Evolutionary conservation across 2,329 filamentous ascomycete species (phyloP).

Genomic region (Pseudomassariella vexata): DNA sequence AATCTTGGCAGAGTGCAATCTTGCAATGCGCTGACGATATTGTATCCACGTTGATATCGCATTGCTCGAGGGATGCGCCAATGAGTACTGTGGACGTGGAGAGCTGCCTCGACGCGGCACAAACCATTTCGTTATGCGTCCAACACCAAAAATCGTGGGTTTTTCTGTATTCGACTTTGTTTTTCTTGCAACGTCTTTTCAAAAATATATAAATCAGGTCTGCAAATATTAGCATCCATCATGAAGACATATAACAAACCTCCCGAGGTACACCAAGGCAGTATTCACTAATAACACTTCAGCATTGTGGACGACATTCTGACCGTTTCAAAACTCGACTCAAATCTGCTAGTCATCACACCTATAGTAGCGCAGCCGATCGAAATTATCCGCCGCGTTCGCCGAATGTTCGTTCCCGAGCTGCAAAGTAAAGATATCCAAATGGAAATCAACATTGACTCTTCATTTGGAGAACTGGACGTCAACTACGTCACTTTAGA

Average conservation of each 20-base stretch:
- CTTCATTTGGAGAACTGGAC: conserved; percentile 39
- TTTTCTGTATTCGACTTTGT: too few relatives aligned
- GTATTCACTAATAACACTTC: too few relatives aligned
- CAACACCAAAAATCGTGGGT: conserved; percentile 52
- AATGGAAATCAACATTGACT: conserved; percentile 41
- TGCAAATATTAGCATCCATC: too few relatives aligned
- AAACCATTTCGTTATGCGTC: conserved; percentile 50
- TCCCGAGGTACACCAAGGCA: too few relatives aligned
- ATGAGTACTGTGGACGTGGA: conserved; percentile 29
- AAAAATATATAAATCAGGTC: too few relatives aligned
- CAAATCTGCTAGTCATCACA: conserved; percentile 48
- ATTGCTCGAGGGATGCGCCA: conserved; percentile 15
- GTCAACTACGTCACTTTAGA: conserved; percentile 53
- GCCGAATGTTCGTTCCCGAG: conserved; percentile 56
- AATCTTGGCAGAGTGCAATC: too few relatives aligned
- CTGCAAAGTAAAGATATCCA: conserved; percentile 49
- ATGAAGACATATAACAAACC: too few relatives aligned
- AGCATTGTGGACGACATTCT: conserved; percentile 44
- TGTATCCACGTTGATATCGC: conserved; percentile 14
- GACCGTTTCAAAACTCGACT: conserved; percentile 47
- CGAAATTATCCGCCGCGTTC: conserved; percentile 43
- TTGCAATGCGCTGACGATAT: conserved; percentile 54
- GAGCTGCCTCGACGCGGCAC: conserved; percentile 47
- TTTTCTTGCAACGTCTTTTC: too few relatives aligned
- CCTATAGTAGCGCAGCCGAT: conserved; percentile 47